A percentile compares a stretch with the other conserved stretches of the same genome.
Conservation (phyloP, 495 filamentous ascomycete species). For the Amphirosellinia nigrospora region DNA sequence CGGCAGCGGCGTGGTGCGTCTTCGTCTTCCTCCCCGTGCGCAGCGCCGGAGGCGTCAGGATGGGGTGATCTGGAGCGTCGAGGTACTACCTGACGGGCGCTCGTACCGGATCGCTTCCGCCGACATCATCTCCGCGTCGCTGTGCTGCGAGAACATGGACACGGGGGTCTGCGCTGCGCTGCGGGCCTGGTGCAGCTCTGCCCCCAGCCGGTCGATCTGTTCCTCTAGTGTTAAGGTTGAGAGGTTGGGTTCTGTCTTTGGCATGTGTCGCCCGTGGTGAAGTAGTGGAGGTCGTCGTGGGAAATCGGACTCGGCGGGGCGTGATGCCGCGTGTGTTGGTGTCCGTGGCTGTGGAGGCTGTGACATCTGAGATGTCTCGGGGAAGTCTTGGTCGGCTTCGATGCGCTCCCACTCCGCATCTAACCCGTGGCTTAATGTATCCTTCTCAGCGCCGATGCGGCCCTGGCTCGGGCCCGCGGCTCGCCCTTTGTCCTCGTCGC, state of each 20-base stretch:
- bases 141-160: constrained; percentile 22
- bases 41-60: not conserved
- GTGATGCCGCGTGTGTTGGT: not conserved
- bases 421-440: constrained; percentile 32
- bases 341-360: constrained; percentile 3
- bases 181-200: constrained; percentile 18
- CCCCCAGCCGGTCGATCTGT: constrained; percentile 18
- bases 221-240: constrained; percentile 10
- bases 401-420: constrained; percentile 38
- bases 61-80: constrained; percentile 22
- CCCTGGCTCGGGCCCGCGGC: constrained; percentile 16
- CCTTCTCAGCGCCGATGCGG: constrained; percentile 26
- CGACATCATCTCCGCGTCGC: constrained; percentile 35
- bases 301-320: not conserved
- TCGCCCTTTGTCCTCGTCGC: constrained; percentile 26
- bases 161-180: constrained; percentile 20
- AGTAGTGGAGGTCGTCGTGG: constrained; percentile 3
- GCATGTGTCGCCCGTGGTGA: not conserved
- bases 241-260: not conserved
- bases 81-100: constrained; percentile 15
- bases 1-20: too few species aligned
- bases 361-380: not conserved
- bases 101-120: constrained; percentile 34
- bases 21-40: not conserved
- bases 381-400: constrained; percentile 31